These are phyloP conservation scores for Vigna angularis DNA, from an alignment of 306 rosid genomes.

Conservation along the genomic window DNA sequence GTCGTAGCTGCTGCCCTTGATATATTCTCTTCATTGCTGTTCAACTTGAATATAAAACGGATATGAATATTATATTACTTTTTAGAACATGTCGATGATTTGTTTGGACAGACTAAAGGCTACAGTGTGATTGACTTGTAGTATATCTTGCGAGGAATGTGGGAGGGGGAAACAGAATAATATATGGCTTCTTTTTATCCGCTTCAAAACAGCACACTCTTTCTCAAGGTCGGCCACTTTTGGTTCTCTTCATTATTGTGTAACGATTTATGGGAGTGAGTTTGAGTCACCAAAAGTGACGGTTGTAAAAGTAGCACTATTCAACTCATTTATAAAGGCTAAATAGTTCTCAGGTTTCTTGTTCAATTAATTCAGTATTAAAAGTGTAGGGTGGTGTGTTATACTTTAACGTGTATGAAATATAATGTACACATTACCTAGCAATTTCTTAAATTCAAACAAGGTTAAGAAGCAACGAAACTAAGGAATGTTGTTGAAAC, in stretches of 20 bases:
- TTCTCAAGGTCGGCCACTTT: neutral
- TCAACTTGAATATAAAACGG: constrained; percentile 18
- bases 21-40: no score
- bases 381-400: neutral
- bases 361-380: neutral
- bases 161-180: neutral
- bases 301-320: neutral
- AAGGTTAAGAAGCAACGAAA: constrained; percentile 8
- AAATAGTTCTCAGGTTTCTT: neutral
- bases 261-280: neutral
- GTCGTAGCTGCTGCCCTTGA: no score
- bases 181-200: neutral
- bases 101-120: constrained; percentile 17
- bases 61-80: neutral
- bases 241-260: neutral
- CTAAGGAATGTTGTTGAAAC: constrained; percentile 4
- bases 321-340: neutral
- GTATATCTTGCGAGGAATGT: neutral
- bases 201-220: neutral
- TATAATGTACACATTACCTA: no score
- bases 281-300: neutral
- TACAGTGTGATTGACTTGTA: constrained; percentile 4
- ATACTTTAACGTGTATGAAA: no score
- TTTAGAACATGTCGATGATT: neutral
- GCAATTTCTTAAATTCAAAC: neutral